Percentiles rank a stretch among this genome's conserved stretches.
phyloP scores from a whole-genome alignment of 352 stramenopile genomes.

The Phytophthora meadii region DNA sequence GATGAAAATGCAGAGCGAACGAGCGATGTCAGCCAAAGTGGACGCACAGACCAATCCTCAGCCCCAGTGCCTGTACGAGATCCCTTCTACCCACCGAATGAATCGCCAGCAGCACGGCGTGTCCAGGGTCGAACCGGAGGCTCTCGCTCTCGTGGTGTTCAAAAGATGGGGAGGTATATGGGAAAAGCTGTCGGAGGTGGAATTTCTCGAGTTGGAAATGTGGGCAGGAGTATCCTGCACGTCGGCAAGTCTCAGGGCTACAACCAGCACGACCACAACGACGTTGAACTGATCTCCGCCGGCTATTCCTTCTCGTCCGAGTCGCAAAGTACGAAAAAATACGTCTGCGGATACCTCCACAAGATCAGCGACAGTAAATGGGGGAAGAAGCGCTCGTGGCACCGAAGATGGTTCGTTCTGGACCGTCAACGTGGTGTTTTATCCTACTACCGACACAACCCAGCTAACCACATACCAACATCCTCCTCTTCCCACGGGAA shows the following conservation, averaged over 20 bases:
- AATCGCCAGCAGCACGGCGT: conserved; percentile 17
- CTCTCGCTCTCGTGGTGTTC: conserved; percentile 55
- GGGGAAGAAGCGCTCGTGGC: conserved; percentile 82
- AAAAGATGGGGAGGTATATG: conserved; percentile 83
- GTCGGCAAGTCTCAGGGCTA: conserved; percentile 58
- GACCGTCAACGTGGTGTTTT: conserved; percentile 76
- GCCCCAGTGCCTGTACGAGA: conserved; percentile 22
- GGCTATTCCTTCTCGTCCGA: conserved; percentile 80
- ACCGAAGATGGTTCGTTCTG: conserved; percentile 87
- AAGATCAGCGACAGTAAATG: conserved; percentile 90
- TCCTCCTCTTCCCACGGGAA: conserved; percentile 62
- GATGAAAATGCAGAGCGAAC: conserved; percentile 19
- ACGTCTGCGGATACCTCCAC: conserved; percentile 85
- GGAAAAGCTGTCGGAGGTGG: conserved; percentile 78
- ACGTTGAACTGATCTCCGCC: conserved; percentile 46
- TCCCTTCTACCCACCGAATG: conserved; percentile 30
- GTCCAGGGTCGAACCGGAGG: conserved; percentile 27
- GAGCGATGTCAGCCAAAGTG: conserved; percentile 14
- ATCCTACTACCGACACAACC: conserved; percentile 86
- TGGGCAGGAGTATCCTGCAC: conserved; percentile 81
- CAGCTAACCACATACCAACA: conserved; percentile 68
- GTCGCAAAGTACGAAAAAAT: conserved; percentile 80
- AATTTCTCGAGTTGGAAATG: conserved; percentile 82
- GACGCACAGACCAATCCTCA: conserved; percentile 4
- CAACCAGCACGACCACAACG: conserved; percentile 30